A percentile compares a stretch with the other conserved stretches of the same genome.
Evolutionary conservation across 2,329 filamentous ascomycete species (phyloP).

Genomic region (Rutstroemia sp.): DNA sequence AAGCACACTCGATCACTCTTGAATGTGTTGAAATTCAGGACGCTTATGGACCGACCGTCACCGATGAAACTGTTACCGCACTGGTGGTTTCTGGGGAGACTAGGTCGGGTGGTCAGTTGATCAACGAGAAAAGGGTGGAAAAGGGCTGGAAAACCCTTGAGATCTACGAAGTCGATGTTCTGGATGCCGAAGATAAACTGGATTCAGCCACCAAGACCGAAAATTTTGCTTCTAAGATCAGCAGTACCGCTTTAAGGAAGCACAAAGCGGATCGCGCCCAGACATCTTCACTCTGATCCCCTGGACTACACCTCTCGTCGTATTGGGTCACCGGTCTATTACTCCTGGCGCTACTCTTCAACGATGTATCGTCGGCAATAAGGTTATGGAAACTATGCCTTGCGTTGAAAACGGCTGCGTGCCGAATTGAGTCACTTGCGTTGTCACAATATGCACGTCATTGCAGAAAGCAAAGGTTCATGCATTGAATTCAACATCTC

Average conservation of each 20-base stretch:
- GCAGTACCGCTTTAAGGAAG: slow-evolving; percentile 76
- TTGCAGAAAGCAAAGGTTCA: slow-evolving; percentile 6
- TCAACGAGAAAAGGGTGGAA: slow-evolving; percentile 74
- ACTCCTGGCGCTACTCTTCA: neutral
- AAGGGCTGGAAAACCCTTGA: slow-evolving; percentile 70
- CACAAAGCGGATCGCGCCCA: slow-evolving; percentile 30
- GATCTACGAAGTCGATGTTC: slow-evolving; percentile 82
- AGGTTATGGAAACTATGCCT: slow-evolving; percentile 1
- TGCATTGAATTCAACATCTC: slow-evolving; percentile 2
- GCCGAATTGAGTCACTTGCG: neutral
- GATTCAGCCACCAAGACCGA: slow-evolving; percentile 38
- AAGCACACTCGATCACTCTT: slow-evolving; percentile 53
- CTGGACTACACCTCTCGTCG: neutral
- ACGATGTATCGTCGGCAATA: neutral
- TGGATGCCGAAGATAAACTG: slow-evolving; percentile 59
- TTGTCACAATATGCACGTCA: slow-evolving; percentile 10
- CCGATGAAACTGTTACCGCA: slow-evolving; percentile 67
- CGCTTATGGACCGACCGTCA: slow-evolving; percentile 83
- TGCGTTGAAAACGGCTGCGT: neutral
- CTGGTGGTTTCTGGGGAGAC: slow-evolving; percentile 88
- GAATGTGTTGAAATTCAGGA: slow-evolving; percentile 83
- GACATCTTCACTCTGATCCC: slow-evolving; percentile 16
- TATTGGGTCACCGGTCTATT: neutral
- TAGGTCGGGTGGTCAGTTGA: slow-evolving; percentile 69
- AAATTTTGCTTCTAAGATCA: slow-evolving; percentile 76